Conservation (phyloP, 2,329 filamentous ascomycete genomes). For the Lomentospora prolificans region DNA sequence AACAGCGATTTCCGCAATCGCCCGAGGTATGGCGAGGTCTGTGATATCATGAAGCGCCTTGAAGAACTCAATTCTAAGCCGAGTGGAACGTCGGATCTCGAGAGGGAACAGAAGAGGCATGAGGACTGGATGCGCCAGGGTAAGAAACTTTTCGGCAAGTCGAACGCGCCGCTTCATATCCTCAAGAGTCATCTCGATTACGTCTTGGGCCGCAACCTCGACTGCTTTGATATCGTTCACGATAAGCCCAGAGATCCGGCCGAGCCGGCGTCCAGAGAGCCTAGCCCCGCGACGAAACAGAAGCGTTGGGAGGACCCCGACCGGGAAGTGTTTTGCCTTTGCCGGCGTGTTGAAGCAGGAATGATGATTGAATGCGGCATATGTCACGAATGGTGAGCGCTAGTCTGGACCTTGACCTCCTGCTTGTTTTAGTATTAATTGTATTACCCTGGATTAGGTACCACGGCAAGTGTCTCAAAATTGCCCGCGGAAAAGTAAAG, state of each 20-base stretch:
- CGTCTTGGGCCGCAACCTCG: slow-evolving; percentile 77
- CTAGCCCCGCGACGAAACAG: slow-evolving; percentile 43
- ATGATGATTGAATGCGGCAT: slow-evolving; percentile 99
- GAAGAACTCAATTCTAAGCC: slow-evolving; percentile 90
- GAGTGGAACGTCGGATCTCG: slow-evolving; percentile 79
- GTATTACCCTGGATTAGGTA: slow-evolving; percentile 49
- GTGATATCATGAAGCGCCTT: slow-evolving; percentile 77
- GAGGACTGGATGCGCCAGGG: slow-evolving; percentile 99
- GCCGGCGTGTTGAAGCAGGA: slow-evolving; percentile 81
- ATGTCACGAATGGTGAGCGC: slow-evolving; percentile 85
- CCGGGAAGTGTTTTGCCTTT: slow-evolving; percentile 92
- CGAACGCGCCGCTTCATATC: slow-evolving; percentile 93
- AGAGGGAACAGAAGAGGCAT: slow-evolving; percentile 87
- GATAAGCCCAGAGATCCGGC: slow-evolving; percentile 85
- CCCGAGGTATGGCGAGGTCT: slow-evolving; percentile 82
- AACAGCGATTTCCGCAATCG: slow-evolving; percentile 66
- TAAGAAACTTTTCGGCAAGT: slow-evolving; percentile 96
- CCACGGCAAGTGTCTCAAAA: slow-evolving; percentile 95
- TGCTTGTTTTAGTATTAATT: neutral
- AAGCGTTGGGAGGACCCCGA: slow-evolving; percentile 52
- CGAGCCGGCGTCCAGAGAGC: slow-evolving; percentile 82
- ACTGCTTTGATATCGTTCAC: slow-evolving; percentile 77
- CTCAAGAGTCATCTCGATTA: slow-evolving; percentile 90
- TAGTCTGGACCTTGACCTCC: neutral
- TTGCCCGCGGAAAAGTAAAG: slow-evolving; percentile 93